Evolutionary conservation across 495 filamentous ascomycete genomes (phyloP).

Genomic region (Podospora pseudocomata): DNA sequence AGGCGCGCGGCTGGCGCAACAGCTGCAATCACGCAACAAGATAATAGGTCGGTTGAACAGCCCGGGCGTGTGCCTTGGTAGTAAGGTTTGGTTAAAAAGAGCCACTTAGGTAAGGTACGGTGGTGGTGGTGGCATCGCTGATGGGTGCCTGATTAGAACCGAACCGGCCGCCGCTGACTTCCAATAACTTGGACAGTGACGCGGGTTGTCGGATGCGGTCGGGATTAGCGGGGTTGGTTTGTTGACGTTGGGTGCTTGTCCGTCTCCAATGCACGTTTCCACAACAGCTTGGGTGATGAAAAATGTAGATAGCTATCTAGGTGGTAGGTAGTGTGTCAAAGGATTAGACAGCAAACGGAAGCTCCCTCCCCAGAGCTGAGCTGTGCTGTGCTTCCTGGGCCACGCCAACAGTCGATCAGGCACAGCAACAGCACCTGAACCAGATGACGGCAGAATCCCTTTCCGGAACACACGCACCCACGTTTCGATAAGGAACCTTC

Average conservation of each 20-base stretch:
- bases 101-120: too few relatives aligned
- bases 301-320: not conserved
- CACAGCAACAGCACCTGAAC: not conserved
- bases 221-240: not conserved
- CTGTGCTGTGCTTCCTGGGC: not conserved
- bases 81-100: too few relatives aligned
- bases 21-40: too few relatives aligned
- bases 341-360: not conserved
- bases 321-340: too few relatives aligned
- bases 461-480: not conserved
- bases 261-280: too few relatives aligned
- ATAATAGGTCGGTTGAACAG: too few relatives aligned
- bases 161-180: too few relatives aligned
- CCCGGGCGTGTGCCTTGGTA: too few relatives aligned
- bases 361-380: not conserved
- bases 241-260: not conserved
- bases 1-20: too few relatives aligned
- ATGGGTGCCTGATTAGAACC: too few relatives aligned
- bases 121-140: too few relatives aligned
- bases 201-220: not conserved
- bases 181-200: not conserved
- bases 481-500: not conserved
- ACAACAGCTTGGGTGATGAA: not conserved
- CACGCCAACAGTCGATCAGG: not conserved
- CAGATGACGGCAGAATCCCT: conserved; percentile 10